Evolutionary conservation across 1,139 yeast genomes (phyloP).

Genomic region (Pichia sp.): DNA sequence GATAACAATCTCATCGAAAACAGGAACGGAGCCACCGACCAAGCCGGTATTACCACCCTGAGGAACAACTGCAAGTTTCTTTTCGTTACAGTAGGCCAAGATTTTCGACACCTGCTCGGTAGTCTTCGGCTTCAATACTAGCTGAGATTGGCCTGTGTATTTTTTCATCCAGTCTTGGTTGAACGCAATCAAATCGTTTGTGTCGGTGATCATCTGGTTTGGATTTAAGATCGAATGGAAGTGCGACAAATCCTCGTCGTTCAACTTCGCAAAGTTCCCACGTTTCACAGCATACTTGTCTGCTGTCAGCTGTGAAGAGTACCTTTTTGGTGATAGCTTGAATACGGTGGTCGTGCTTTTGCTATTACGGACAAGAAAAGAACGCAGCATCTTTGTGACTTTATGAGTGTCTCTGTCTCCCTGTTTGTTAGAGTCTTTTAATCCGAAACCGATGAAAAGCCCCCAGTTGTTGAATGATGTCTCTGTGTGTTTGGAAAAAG

Average conservation of each 20-base stretch:
- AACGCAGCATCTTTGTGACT: not conserved
- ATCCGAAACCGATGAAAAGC: too few relatives aligned
- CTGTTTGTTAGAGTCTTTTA: too few relatives aligned
- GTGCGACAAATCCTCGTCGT: constrained; percentile 52
- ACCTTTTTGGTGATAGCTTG: not conserved
- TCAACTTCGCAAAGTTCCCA: constrained; percentile 40
- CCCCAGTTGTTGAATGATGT: too few relatives aligned
- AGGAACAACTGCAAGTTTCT: constrained; percentile 82
- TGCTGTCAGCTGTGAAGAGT: constrained; percentile 12
- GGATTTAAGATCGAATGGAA: constrained; percentile 55
- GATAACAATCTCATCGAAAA: constrained; percentile 83
- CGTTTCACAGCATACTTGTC: constrained; percentile 17
- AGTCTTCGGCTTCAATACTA: constrained; percentile 81
- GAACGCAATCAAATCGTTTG: constrained; percentile 63
- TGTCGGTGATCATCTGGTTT: constrained; percentile 46
- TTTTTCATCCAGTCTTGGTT: constrained; percentile 98
- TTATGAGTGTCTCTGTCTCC: too few relatives aligned
- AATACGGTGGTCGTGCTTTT: not conserved
- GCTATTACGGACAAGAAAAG: not conserved
- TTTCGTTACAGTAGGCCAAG: constrained; percentile 74
- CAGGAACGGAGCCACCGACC: constrained; percentile 93
- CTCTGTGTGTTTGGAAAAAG: not conserved
- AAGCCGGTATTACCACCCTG: constrained; percentile 98
- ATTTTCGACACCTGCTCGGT: constrained; percentile 76
- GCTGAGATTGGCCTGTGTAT: constrained; percentile 78